These are phyloP conservation scores for Ampelomyces quisqualis DNA, from an alignment of 2,329 filamentous ascomycete genomes.

Conservation along the genomic window DNA sequence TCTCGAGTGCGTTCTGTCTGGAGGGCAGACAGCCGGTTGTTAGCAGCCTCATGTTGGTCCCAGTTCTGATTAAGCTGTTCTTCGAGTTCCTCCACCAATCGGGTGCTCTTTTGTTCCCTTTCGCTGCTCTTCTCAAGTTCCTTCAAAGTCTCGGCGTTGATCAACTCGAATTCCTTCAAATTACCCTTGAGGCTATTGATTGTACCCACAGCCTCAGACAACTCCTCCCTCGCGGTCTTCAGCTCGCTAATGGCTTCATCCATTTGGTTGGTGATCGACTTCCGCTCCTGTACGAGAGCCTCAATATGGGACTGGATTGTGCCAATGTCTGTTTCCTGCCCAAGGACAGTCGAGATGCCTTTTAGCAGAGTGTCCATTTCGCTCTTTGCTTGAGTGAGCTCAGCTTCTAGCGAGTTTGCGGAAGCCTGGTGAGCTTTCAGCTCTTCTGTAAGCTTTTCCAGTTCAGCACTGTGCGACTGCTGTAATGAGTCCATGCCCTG, in stretches of 20 bases:
- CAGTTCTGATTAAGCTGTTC: constrained; percentile 95
- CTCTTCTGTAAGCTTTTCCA: constrained; percentile 49
- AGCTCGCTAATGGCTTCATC: constrained; percentile 48
- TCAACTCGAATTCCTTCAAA: constrained; percentile 48
- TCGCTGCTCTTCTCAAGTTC: constrained; percentile 59
- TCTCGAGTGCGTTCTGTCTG: constrained; percentile 50
- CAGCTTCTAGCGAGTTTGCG: constrained; percentile 53
- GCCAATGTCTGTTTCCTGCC: constrained; percentile 57
- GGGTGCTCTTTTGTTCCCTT: constrained; percentile 86
- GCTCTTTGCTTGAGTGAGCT: constrained; percentile 60
- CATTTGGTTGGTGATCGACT: constrained; percentile 46
- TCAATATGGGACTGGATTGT: constrained; percentile 48
- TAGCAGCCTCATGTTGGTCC: constrained; percentile 83
- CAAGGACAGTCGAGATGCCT: constrained; percentile 63
- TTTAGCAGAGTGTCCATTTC: constrained; percentile 62
- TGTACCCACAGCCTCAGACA: constrained; percentile 44
- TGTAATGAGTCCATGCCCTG: constrained; percentile 56
- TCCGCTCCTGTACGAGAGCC: constrained; percentile 49
- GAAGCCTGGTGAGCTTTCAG: constrained; percentile 36
- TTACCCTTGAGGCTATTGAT: constrained; percentile 46
- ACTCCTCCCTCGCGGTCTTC: constrained; percentile 45
- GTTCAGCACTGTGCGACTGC: constrained; percentile 56
- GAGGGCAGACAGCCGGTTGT: constrained; percentile 77
- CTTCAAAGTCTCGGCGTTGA: constrained; percentile 57
- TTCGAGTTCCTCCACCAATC: constrained; percentile 91